phyloP scores from a whole-genome alignment of 2,329 filamentous ascomycete genomes.

The Xylaria sp. region DNA sequence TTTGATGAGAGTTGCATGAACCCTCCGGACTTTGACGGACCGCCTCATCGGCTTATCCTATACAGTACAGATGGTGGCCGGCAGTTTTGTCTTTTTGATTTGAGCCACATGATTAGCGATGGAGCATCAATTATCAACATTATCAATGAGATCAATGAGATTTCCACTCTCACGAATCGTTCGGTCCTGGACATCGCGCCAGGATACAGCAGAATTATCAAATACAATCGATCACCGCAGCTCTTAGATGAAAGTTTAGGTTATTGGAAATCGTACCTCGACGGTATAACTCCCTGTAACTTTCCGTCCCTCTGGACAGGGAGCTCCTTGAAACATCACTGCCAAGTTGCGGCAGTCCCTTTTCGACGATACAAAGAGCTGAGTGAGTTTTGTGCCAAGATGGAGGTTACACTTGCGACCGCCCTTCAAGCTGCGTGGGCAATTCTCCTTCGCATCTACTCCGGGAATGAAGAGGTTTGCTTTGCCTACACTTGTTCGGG shows the following conservation, averaged over 20 bases:
- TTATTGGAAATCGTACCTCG: slow-evolving; percentile 23
- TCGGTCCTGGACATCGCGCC: not conserved
- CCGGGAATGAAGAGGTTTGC: slow-evolving; percentile 24
- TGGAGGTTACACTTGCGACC: slow-evolving; percentile 20
- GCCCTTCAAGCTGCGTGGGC: slow-evolving; percentile 19
- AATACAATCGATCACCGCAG: not conserved
- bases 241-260: slow-evolving; percentile 7
- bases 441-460: slow-evolving; percentile 20
- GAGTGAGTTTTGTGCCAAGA: slow-evolving; percentile 9
- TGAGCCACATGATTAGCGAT: slow-evolving; percentile 21
- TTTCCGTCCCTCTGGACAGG: slow-evolving; percentile 20
- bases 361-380: slow-evolving; percentile 1
- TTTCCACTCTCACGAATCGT: not conserved
- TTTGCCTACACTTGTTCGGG: slow-evolving; percentile 23
- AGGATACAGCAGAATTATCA: slow-evolving; percentile 14
- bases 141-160: slow-evolving; percentile 1
- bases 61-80: slow-evolving; percentile 12
- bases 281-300: slow-evolving; percentile 16
- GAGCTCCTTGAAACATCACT: slow-evolving; percentile 2
- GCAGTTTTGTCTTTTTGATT: slow-evolving; percentile 9
- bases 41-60: slow-evolving; percentile 3
- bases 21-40: slow-evolving; percentile 5
- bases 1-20: slow-evolving; percentile 10
- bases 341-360: slow-evolving; percentile 9
- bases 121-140: slow-evolving; percentile 13